A percentile compares a stretch with the other conserved stretches of the same genome.
Evolutionary conservation across 2,329 filamentous ascomycete species (phyloP).

Genomic region (Cladophialophora bantiana): DNA sequence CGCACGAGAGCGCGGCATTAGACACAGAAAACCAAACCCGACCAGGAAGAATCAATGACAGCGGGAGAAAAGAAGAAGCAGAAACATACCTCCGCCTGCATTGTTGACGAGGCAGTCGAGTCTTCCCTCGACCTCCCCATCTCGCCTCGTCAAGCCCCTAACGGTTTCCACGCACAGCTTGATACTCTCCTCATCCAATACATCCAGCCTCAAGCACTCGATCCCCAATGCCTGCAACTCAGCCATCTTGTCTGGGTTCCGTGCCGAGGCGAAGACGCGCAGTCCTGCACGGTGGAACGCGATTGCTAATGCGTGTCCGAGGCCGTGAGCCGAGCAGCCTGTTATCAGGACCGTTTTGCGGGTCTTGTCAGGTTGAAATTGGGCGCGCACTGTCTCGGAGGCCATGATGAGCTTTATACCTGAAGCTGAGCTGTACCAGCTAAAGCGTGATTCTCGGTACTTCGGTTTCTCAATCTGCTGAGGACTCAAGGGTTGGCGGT

Average conservation of each 20-base stretch:
- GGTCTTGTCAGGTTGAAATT: not conserved
- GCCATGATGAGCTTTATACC: not conserved
- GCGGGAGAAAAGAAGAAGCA: not conserved
- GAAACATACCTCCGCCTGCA: slow-evolving; percentile 48
- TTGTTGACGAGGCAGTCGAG: slow-evolving; percentile 58
- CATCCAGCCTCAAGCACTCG: slow-evolving; percentile 32
- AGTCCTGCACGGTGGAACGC: slow-evolving; percentile 46
- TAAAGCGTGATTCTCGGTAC: no score
- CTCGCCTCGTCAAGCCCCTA: slow-evolving; percentile 31
- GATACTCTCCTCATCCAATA: slow-evolving; percentile 26
- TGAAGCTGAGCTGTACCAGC: no score
- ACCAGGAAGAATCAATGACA: not conserved
- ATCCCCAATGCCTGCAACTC: slow-evolving; percentile 30
- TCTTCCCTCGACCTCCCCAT: slow-evolving; percentile 24
- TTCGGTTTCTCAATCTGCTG: no score
- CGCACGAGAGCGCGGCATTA: not conserved
- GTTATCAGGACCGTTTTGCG: slow-evolving; percentile 30
- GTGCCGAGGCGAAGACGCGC: slow-evolving; percentile 50
- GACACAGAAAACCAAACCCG: not conserved
- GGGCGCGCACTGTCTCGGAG: not conserved
- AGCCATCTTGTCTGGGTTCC: slow-evolving; percentile 44
- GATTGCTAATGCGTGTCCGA: slow-evolving; percentile 48
- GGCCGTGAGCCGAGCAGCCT: slow-evolving; percentile 41
- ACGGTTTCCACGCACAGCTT: slow-evolving; percentile 24
- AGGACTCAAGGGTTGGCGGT: no score